Evolutionary conservation across 805 yeast species (phyloP), one percentile per base, ranked within the genome.

Genomic region (Metschnikowia matae): DNA sequence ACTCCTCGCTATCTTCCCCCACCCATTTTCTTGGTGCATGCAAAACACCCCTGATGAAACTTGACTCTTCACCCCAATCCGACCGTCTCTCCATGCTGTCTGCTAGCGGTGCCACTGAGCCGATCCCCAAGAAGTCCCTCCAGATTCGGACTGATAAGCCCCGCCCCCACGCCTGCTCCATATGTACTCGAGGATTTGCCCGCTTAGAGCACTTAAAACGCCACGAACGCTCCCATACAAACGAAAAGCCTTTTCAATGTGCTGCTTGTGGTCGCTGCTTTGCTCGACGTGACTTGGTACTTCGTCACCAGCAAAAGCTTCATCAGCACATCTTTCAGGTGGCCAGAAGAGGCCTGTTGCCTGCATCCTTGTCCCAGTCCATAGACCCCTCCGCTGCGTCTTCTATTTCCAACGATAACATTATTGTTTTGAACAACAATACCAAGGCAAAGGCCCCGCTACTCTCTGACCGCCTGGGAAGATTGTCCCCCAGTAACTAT

Each of bases 231-330:
- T 85, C 95, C 0, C 99, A 92, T 66, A 92, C 99, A 8, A 89
- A 91, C 65, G 61, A 58, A 26, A 59, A 90, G 65, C 98, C 98
- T 1, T 92, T 86, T 70, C 94, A 89, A 64, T 92, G 99, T 70
- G 95, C 96, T 2, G 91, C 91, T 7, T 92, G 98, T 68, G 97
- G 96, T 33, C 82, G 98, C 45, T 87, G 96, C 63, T 92, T 94
- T 71, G 97, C 98, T 4, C 75, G 99, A 50, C 73, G 97, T 50
- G 92, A 87, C 64, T 75, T 87, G 63, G 89, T 94, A 29, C 76
- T 94, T 48, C 79, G 99, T 53, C 99, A 94, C 72, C 96, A 89
- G 70, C 97, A 90, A 69, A 94, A 94, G 64, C 79, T 94, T 34
- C 99, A 94, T 26, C 56, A 50, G 53, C 50, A 54, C 41, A 47